Evolutionary conservation across 805 yeast species (phyloP).

Genomic region (Cyberlindnera bimundalis): DNA sequence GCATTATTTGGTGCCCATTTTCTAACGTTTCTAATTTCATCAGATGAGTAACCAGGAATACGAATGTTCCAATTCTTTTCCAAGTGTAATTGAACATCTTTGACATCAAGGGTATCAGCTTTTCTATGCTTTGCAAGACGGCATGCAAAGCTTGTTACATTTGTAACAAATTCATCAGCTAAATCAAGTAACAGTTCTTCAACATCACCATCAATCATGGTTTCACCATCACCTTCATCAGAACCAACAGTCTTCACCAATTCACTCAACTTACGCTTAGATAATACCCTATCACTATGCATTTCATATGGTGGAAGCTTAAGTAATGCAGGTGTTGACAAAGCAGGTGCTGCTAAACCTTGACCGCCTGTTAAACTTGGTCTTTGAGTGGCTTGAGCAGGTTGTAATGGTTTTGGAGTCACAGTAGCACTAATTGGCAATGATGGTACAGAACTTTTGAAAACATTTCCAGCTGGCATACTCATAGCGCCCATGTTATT

Average conservation of each 20-base stretch:
- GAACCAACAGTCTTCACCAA: constrained; percentile 77
- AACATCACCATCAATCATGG: constrained; percentile 90
- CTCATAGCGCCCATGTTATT: constrained; percentile 25
- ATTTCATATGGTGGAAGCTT: constrained; percentile 81
- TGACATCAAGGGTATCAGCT: constrained; percentile 79
- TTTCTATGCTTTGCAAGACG: constrained; percentile 92
- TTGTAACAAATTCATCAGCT: constrained; percentile 92
- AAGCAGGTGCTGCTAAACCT: constrained; percentile 64
- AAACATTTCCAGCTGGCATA: constrained; percentile 29
- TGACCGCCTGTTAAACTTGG: constrained; percentile 86
- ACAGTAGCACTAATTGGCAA: constrained; percentile 69
- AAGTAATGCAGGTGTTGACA: constrained; percentile 71
- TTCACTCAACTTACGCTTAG: constrained; percentile 86
- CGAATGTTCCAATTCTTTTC: constrained; percentile 94
- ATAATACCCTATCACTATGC: constrained; percentile 76
- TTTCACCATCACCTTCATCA: constrained; percentile 89
- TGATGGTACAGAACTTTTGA: constrained; percentile 49
- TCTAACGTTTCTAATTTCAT: constrained; percentile 77
- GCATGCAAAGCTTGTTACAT: constrained; percentile 92
- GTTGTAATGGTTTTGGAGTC: constrained; percentile 59
- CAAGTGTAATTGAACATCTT: constrained; percentile 86
- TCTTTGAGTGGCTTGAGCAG: constrained; percentile 65
- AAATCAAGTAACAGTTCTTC: constrained; percentile 87
- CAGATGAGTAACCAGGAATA: constrained; percentile 89
- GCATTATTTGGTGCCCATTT: constrained; percentile 64